phyloP scores from a whole-genome alignment of 2,329 filamentous ascomycete genomes.

The Ophidiomyces ophidiicola region DNA sequence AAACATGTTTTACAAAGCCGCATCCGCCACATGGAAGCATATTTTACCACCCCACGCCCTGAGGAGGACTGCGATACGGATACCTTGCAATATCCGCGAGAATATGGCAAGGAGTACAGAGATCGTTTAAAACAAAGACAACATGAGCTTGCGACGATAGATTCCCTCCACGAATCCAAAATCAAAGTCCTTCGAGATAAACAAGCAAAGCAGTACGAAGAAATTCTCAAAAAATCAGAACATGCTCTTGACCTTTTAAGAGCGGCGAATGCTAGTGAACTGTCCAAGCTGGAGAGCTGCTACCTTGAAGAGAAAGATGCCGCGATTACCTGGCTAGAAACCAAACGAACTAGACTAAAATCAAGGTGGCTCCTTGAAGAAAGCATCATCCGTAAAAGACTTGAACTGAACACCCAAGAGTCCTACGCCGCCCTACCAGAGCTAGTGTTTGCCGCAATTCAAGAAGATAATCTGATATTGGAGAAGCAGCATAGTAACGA shows the following conservation, averaged over 20 bases:
- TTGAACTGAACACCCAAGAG: constrained; percentile 27
- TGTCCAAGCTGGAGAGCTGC: constrained; percentile 26
- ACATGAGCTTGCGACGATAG: constrained; percentile 33
- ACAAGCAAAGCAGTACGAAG: constrained; percentile 33
- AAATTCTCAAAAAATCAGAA: constrained; percentile 30
- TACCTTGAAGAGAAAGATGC: constrained; percentile 26
- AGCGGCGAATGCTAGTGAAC: constrained; percentile 22
- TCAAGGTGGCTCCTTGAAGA: constrained; percentile 34
- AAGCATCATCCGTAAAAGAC: constrained; percentile 29
- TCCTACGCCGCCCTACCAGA: constrained; percentile 31
- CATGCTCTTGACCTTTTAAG: constrained; percentile 28
- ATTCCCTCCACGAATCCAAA: constrained; percentile 32
- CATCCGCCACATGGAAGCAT: constrained; percentile 39
- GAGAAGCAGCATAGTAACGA: neutral
- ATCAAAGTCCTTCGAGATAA: constrained; percentile 38
- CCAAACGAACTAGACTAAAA: constrained; percentile 26
- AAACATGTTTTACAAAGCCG: constrained; percentile 34
- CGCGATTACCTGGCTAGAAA: constrained; percentile 23
- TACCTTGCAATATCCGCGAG: constrained; percentile 20
- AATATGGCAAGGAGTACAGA: constrained; percentile 32
- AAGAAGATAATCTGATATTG: neutral
- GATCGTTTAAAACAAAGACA: constrained; percentile 36
- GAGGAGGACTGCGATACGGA: constrained; percentile 19
- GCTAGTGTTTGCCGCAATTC: constrained; percentile 22
- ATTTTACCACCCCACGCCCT: constrained; percentile 31